Evolutionary conservation across 305 asterid genomes (phyloP), one percentile per base, ranked within the genome.

Genomic region (Solanum hybrid): DNA sequence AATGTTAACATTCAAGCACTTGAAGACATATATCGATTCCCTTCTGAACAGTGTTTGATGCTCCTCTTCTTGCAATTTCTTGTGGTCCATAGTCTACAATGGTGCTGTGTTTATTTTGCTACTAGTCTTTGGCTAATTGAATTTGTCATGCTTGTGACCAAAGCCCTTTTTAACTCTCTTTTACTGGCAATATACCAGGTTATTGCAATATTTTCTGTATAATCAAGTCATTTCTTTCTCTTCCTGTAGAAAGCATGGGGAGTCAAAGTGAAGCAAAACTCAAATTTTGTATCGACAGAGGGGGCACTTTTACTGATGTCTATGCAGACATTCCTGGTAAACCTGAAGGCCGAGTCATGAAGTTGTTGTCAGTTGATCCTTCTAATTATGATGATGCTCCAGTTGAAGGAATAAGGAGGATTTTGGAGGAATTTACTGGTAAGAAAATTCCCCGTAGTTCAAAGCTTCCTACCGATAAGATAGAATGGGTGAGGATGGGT

Each of bases 401-500:
- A 69, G 98, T 97, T 16, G 99, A 97, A 93, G 99, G 99, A 64
- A 96, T 97, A 69, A 91, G 99, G 92, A 94, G 99, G 93, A 94
- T 97, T 91, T 90, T 97, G 88, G 99, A 97, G 93, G 99, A 97
- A 91, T 95, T 90, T 86, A 92, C 97, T n/a, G 98, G 99, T 2
- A 91, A 95, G 88, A 93, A 91, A 89, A 95, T 97, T 75, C 94
- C 98, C 18, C 94, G 99, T 89, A 93, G 91, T 90, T 93, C 97
- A 33, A 97, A 95, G 90, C 94, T 97, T 79, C 99, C 99, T 82
- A 97, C 99, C 8, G 96, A 97, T 88, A 95, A 95, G 92, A 96
- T 97, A 71, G 99, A 97, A 78, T 97, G 99, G 99, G 95, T 97
- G 90, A 93, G 99, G 91, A 97, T 97, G 99, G 99, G 99, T 87